Conservation (phyloP, 2,329 filamentous ascomycete species). For the Diaporthe sp. region DNA sequence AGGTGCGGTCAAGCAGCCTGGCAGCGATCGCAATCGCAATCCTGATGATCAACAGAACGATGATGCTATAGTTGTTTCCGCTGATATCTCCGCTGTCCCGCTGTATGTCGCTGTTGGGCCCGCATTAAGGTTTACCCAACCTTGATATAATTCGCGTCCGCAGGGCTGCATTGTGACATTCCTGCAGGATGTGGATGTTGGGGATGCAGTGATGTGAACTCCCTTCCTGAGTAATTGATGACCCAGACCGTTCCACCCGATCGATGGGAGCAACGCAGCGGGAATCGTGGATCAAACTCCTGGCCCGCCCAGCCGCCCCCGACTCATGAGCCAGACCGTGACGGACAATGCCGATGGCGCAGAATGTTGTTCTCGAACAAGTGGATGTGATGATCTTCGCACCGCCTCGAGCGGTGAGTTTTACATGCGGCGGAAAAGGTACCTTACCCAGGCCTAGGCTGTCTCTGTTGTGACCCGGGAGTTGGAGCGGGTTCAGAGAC, state of each 20-base stretch:
- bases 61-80: slow-evolving; percentile 24
- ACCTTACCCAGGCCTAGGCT: neutral
- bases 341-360: slow-evolving; percentile 21
- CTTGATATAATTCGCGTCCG: slow-evolving; percentile 3
- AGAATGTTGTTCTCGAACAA: slow-evolving; percentile 15
- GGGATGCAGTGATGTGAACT: neutral
- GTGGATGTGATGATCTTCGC: slow-evolving; percentile 21
- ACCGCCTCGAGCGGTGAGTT: slow-evolving; percentile 25
- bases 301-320: neutral
- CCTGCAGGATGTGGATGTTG: slow-evolving; percentile 27
- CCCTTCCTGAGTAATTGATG: slow-evolving; percentile 29
- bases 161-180: slow-evolving; percentile 24
- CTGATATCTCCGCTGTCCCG: slow-evolving; percentile 7
- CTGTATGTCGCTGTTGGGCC: neutral
- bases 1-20: slow-evolving; percentile 13
- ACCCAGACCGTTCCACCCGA: slow-evolving; percentile 30
- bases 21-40: slow-evolving; percentile 30
- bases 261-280: slow-evolving; percentile 7
- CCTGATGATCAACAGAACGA: slow-evolving; percentile 29
- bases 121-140: slow-evolving; percentile 11
- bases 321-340: slow-evolving; percentile 22
- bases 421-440: slow-evolving; percentile 7
- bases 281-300: slow-evolving; percentile 10
- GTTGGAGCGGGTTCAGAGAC: neutral
- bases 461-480: slow-evolving; percentile 9